Evolutionary conservation across 129 eudicot species (phyloP), one percentile per base, ranked within the genome.

Genomic region (Saposhnikovia divaricata): DNA sequence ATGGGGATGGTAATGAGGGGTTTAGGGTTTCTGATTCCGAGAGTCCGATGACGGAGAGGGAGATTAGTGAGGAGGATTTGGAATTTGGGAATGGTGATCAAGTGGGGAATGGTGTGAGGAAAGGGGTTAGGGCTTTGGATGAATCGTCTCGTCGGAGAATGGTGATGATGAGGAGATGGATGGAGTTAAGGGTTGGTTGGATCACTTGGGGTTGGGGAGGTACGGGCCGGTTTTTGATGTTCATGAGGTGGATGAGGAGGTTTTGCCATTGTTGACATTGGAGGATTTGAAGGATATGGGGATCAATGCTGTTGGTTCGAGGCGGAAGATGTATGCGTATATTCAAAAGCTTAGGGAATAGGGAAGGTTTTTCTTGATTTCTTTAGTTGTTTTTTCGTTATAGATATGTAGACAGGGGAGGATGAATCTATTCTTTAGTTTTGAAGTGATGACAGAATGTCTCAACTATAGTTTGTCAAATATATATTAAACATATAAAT

Each of bases 251-350:
- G 90, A 84, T 66, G 88, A 78, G 46, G 87, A 86, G 75, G 85
- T 81, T 65, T 71, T 84, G 73, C 83, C 89, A 39, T 18, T 86
- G 77, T 28, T 86, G 69, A 87, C 83, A 68, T 39, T 81, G 39
- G 82, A 84, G 57, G 85, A 87, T 84, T 81, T 84, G 39, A 86
- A 86, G 84, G 89, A 86, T 46, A 86, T 82, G 89, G 86, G 89
- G 55, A 86, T 86, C 31, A 82, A 44, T 57, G 89, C 86, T 9
- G 86, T 86, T 23, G 86, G 88, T 15, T 82, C 86, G 21, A 57
- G 88, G 81, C 42, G 88, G 82, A 86, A 84, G 69, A 82, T 86
- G 82, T 86, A 44, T 39, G 51, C 74, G n/a, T 80, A 84, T 21
- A 86, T 86, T 78, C 84, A 80, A 78, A 86, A 86, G 66, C 86